Evolutionary conservation across 352 stramenopile genomes (phyloP), one percentile per base, ranked within the genome.

Genomic region (Globisporangium viniferum): DNA sequence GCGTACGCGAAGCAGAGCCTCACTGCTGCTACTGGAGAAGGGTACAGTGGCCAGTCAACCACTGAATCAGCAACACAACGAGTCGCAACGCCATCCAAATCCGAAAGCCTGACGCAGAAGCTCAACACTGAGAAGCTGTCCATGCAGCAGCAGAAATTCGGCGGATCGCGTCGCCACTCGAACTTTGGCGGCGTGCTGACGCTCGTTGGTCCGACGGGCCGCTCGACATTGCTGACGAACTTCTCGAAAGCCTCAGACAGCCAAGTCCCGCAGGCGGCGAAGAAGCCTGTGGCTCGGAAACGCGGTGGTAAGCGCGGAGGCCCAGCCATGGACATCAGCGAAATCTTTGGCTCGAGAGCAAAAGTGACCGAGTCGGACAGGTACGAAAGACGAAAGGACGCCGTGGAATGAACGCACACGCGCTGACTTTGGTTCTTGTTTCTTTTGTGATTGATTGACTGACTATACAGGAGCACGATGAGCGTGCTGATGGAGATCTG

Each of bases 101-200:
- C 58, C 44, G 72, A 68, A 65, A 74, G 70, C 64, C 59, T 92
- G 22, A 72, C 90, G 46, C 59, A 73, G 35, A 76, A 87, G 29
- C 69, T 93, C 15, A 79, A 74, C 18, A 73, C 62, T 9, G 83
- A 94, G 66, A 93, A 91, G 57, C 88, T 87, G 49, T 66, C 68
- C 36, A 57, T 44, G 46, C 72, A 67, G 64, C 75, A 60, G 58
- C 72, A 44, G 57, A 82, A 59, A 5, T 5, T 12, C 20, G 60
- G 70, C 14, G 65, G 73, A 22, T 88, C 82, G 7, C 74, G 76
- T 41, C 83, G 88, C 0, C 89, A 96, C 62, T 95, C 89, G 8
- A 96, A 96, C 68, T 96, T 96, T 76, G 89, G 89, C 27, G 89
- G 89, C n/a, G 78, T 95, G 61, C 71, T 95, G 60, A 90, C 77